Evolutionary conservation across 805 yeast species (phyloP), one percentile per base, ranked within the genome.

Genomic region (Metschnikowia vanudenii): DNA sequence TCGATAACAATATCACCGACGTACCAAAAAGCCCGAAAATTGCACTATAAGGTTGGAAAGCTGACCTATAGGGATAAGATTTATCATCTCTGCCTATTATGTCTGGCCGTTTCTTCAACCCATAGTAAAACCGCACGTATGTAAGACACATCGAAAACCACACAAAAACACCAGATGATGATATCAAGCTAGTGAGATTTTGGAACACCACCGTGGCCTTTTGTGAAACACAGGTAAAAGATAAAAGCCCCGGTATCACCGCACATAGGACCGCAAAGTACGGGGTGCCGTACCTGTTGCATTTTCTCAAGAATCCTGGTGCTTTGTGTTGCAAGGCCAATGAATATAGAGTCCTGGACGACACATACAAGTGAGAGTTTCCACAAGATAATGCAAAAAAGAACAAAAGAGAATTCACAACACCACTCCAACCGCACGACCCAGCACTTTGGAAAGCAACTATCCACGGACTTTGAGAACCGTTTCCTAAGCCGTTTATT

Each of bases 61-160:
- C 85, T 2, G 88, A 79, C 55, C 77, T 75, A 60, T 79, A 85
- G 1, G 92, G 92, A 58, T 81, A 85, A 1, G 82, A 67, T 20
- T 76, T 73, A 59, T 81, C 86, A 53, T 80, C 76, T 54, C 90
- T 70, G 38, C 79, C 72, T 30, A 82, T 78, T 43, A 84, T 81
- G 58, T 84, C 89, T 0, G 84, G 83, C 38, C 90, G 65, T 43
- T 69, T 64, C 52, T 75, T 73, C 51, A 85, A 63, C 0, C 87
- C 91, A 51, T 74, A 78, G 62, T 76, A 81, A 57, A 84, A 85
- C 43, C 91, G 64, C 32, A 85, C 60, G 58, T 74, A 85, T 2
- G 88, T 73, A 14, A 82, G 59, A 54, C 85, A 81, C 78, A 85
- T 79, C 4, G 88, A 86, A 53, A 75, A 74, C 96, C 96, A 89